These are phyloP conservation scores for Alliaria petiolata DNA, from an alignment of 345 rosid genomes.

Conservation along the genomic window DNA sequence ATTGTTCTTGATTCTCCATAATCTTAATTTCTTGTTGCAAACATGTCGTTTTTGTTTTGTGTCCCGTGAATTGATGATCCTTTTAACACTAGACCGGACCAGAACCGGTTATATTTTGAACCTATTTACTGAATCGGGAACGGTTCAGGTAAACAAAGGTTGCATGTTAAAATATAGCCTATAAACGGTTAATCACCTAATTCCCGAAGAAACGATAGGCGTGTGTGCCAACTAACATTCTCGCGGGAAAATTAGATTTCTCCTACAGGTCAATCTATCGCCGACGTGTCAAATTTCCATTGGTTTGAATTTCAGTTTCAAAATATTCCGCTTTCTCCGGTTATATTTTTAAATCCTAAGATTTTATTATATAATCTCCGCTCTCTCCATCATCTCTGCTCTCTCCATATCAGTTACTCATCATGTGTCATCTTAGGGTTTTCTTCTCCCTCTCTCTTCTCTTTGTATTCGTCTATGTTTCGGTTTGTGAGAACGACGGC, in stretches of 20 bases:
- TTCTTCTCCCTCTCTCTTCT: conserved; percentile 25
- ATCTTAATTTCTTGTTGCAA: conserved; percentile 46
- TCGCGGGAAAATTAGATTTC: not conserved
- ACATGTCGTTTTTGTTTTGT: not conserved
- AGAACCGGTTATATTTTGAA: not conserved
- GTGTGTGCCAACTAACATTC: conserved; percentile 4
- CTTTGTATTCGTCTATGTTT: conserved; percentile 37
- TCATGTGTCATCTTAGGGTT: conserved; percentile 39
- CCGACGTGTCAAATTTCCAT: conserved; percentile 35
- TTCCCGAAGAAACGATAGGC: not conserved
- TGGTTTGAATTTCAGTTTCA: not conserved
- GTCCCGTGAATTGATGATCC: not conserved
- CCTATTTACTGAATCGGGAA: not conserved
- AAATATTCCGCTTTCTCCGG: not conserved
- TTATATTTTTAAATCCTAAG: no score
- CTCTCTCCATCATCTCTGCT: not conserved
- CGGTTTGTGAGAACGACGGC: not conserved
- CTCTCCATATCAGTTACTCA: conserved; percentile 15
- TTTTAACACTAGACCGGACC: not conserved
- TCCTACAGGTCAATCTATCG: not conserved
- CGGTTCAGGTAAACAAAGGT: not conserved
- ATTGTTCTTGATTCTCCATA: not conserved
- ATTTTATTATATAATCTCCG: conserved; percentile 27
- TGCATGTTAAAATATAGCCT: not conserved
- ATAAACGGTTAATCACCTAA: not conserved